phyloP scores from a whole-genome alignment of 2,329 filamentous ascomycete genomes.

The Chaetomiaceae sp. region DNA sequence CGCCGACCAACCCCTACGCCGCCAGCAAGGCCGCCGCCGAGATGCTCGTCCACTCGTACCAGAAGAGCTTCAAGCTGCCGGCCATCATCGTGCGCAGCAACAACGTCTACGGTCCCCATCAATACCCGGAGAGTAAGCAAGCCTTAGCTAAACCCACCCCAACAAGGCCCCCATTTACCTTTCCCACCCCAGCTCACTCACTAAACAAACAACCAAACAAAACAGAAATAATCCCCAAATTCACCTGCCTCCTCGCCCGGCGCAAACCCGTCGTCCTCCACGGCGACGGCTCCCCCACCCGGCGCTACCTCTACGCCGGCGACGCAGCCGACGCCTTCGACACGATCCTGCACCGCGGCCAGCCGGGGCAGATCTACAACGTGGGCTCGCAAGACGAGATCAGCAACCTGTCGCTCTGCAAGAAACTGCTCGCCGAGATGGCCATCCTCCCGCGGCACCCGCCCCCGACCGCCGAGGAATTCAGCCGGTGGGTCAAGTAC shows the following conservation, averaged over 20 bases:
- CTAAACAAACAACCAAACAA: no score
- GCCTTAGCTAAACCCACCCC: neutral
- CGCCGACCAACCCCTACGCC: constrained; percentile 77
- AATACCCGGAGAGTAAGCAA: constrained; percentile 73
- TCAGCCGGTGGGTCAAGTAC: constrained; percentile 65
- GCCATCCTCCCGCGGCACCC: constrained; percentile 45
- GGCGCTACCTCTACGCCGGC: constrained; percentile 72
- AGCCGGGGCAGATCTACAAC: constrained; percentile 74
- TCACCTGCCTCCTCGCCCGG: constrained; percentile 66
- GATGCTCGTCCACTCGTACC: constrained; percentile 83
- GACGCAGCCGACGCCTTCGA: constrained; percentile 80
- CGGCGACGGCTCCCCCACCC: constrained; percentile 69
- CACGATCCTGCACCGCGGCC: constrained; percentile 74
- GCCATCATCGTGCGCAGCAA: constrained; percentile 77
- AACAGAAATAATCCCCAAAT: constrained; percentile 81
- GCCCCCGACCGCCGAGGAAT: neutral
- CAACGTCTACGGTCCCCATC: constrained; percentile 81
- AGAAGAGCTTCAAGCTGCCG: constrained; percentile 76
- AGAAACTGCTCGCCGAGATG: constrained; percentile 60
- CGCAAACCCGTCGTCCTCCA: constrained; percentile 66
- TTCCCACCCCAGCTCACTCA: constrained; percentile 1
- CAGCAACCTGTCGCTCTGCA: constrained; percentile 67
- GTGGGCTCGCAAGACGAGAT: constrained; percentile 75
- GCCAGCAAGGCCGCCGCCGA: constrained; percentile 78
- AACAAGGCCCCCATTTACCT: neutral